Percentiles rank a stretch among this genome's conserved stretches.
Conservation (phyloP, 768 basidiomycete genomes). For the Termitomyces sp. region DNA sequence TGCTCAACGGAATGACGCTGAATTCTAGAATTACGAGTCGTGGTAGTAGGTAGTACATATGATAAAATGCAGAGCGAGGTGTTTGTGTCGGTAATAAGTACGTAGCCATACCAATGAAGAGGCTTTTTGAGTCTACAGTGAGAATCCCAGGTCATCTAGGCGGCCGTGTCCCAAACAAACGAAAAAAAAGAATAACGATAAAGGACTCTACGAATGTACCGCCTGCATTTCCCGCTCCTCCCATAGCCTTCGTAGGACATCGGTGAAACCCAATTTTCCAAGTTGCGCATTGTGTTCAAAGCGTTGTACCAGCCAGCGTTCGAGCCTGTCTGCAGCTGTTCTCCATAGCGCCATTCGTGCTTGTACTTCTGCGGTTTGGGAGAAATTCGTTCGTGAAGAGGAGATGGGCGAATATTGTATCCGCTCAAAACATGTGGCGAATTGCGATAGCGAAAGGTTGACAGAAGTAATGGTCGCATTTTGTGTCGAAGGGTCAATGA, state of each 20-base stretch:
- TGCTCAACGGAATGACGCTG: slow-evolving; percentile 18
- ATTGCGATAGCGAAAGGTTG: slow-evolving; percentile 94
- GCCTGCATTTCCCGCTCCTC: slow-evolving; percentile 57
- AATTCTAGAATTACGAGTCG: slow-evolving; percentile 15
- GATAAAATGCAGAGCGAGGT: slow-evolving; percentile 10
- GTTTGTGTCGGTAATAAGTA: slow-evolving; percentile 6
- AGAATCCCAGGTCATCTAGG: slow-evolving; percentile 15
- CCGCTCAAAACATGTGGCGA: slow-evolving; percentile 87
- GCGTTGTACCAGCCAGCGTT: slow-evolving; percentile 82
- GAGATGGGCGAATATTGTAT: slow-evolving; percentile 83
- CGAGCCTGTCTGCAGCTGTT: slow-evolving; percentile 77
- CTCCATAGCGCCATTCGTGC: slow-evolving; percentile 80
- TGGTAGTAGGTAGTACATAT: slow-evolving; percentile 5
- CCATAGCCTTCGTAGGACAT: slow-evolving; percentile 79
- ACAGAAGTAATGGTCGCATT: slow-evolving; percentile 85
- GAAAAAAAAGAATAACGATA: slow-evolving; percentile 3
- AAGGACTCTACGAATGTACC: slow-evolving; percentile 16
- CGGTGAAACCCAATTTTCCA: slow-evolving; percentile 88
- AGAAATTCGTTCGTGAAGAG: slow-evolving; percentile 64
- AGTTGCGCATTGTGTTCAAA: slow-evolving; percentile 91
- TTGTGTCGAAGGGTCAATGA: slow-evolving; percentile 82
- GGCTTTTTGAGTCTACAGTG: slow-evolving; percentile 19
- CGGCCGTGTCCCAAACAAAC: slow-evolving; percentile 7
- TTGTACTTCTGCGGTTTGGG: slow-evolving; percentile 91
- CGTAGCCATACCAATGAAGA: slow-evolving; percentile 9